Evolutionary conservation across 2,329 filamentous ascomycete species (phyloP).

Genomic region (Beauveria bassiana): DNA sequence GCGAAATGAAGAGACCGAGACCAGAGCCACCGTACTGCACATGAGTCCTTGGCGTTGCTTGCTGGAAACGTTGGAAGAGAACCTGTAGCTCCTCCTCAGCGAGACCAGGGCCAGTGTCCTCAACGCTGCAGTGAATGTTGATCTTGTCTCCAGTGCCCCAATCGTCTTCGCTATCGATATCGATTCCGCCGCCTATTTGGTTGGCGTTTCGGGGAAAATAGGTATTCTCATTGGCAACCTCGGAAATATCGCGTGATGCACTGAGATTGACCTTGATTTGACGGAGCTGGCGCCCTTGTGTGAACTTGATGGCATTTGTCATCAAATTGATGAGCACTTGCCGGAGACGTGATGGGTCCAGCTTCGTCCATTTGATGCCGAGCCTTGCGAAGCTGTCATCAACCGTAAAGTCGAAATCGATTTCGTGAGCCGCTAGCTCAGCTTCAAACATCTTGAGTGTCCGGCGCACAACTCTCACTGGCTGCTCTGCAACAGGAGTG

Average conservation of each 20-base stretch:
- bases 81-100: constrained; percentile 57
- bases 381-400: constrained; percentile 60
- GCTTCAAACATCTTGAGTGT: constrained; percentile 74
- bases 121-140: constrained; percentile 64
- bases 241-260: constrained; percentile 47
- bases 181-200: constrained; percentile 25
- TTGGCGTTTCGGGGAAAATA: constrained; percentile 41
- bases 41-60: constrained; percentile 61
- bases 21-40: constrained; percentile 66
- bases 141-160: constrained; percentile 67
- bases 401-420: constrained; percentile 61
- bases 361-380: constrained; percentile 61
- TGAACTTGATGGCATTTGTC: constrained; percentile 59
- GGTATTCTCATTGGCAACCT: constrained; percentile 30
- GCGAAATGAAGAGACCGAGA: constrained; percentile 66
- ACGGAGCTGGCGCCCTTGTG: constrained; percentile 50
- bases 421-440: constrained; percentile 64
- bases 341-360: constrained; percentile 67
- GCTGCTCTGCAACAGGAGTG: constrained; percentile 62
- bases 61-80: constrained; percentile 61
- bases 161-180: constrained; percentile 47
- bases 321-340: constrained; percentile 73
- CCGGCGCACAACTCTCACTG: constrained; percentile 57
- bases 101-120: constrained; percentile 63
- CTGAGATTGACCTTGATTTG: constrained; percentile 58